phyloP scores from a whole-genome alignment of 2,329 filamentous ascomycete species.

The Cryphonectria japonica region DNA sequence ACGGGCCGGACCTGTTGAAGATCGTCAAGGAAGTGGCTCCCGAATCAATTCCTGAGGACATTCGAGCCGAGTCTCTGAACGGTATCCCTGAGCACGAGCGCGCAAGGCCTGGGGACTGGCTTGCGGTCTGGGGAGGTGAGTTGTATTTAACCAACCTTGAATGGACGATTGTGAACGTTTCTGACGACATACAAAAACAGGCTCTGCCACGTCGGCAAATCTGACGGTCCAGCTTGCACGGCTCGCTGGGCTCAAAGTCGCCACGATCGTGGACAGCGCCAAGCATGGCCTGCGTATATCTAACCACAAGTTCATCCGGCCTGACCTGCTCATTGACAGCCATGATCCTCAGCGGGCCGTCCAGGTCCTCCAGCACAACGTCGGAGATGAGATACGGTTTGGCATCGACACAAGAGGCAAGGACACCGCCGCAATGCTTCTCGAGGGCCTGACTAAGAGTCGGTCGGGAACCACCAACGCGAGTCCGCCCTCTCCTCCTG shows the following conservation, averaged over 20 bases:
- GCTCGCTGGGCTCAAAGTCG: slow-evolving; percentile 65
- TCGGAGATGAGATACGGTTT: slow-evolving; percentile 63
- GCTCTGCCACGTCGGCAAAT: slow-evolving; percentile 71
- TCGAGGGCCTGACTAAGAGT: slow-evolving; percentile 52
- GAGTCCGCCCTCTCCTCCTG: slow-evolving; percentile 41
- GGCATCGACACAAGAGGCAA: slow-evolving; percentile 70
- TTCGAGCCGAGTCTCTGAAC: slow-evolving; percentile 64
- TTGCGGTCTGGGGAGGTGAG: slow-evolving; percentile 73
- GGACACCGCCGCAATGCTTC: slow-evolving; percentile 63
- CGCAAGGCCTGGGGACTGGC: slow-evolving; percentile 65
- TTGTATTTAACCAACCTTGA: neutral
- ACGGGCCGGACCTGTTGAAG: slow-evolving; percentile 62
- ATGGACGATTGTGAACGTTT: neutral
- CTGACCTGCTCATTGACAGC: slow-evolving; percentile 72
- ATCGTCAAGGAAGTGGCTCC: slow-evolving; percentile 52
- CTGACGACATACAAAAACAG: slow-evolving; percentile 36
- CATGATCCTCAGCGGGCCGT: slow-evolving; percentile 68
- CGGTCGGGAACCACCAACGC: slow-evolving; percentile 29
- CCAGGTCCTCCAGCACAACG: slow-evolving; percentile 63
- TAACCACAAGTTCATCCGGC: slow-evolving; percentile 45
- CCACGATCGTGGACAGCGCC: slow-evolving; percentile 68
- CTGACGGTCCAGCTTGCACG: slow-evolving; percentile 70
- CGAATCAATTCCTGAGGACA: slow-evolving; percentile 60
- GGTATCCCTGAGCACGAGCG: slow-evolving; percentile 57
- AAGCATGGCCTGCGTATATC: slow-evolving; percentile 66